Conservation (phyloP, 1,139 yeast genomes). For the Eremothecium gossypii region DNA sequence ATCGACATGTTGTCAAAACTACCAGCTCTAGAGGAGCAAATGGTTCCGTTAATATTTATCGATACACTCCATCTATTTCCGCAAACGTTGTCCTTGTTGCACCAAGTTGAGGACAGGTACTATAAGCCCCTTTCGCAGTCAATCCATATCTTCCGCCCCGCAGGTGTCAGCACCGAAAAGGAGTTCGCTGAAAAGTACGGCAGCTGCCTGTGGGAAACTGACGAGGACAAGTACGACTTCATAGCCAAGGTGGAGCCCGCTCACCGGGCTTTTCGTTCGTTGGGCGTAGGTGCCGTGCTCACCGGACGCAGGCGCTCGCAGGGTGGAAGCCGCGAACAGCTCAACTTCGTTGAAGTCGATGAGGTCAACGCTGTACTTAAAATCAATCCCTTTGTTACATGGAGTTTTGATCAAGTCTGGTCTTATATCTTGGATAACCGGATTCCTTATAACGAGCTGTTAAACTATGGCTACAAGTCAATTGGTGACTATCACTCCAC, state of each 20-base stretch:
- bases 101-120: conserved; percentile 48
- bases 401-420: conserved; percentile 71
- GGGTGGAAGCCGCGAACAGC: conserved; percentile 71
- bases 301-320: conserved; percentile 91
- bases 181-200: conserved; percentile 68
- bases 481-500: conserved; percentile 97
- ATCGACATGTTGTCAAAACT: conserved; percentile 68
- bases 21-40: conserved; percentile 12
- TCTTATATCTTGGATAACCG: conserved; percentile 54
- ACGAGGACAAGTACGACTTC: conserved; percentile 76
- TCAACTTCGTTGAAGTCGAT: conserved; percentile 73
- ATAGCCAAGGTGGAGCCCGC: conserved; percentile 90
- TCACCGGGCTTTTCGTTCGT: conserved; percentile 68
- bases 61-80: conserved; percentile 92
- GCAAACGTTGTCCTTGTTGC: conserved; percentile 75
- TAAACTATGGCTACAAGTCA: conserved; percentile 82
- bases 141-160: conserved; percentile 60
- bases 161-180: conserved; percentile 42
- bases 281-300: conserved; percentile 69
- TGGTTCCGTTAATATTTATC: conserved; percentile 67
- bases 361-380: conserved; percentile 60
- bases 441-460: conserved; percentile 78
- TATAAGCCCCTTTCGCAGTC: conserved; percentile 29
- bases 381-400: conserved; percentile 80
- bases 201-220: conserved; percentile 69